A percentile compares a stretch with the other conserved stretches of the same genome.
phyloP scores from a whole-genome alignment of 352 stramenopile genomes.

The Phytophthora fragariaefolia region DNA sequence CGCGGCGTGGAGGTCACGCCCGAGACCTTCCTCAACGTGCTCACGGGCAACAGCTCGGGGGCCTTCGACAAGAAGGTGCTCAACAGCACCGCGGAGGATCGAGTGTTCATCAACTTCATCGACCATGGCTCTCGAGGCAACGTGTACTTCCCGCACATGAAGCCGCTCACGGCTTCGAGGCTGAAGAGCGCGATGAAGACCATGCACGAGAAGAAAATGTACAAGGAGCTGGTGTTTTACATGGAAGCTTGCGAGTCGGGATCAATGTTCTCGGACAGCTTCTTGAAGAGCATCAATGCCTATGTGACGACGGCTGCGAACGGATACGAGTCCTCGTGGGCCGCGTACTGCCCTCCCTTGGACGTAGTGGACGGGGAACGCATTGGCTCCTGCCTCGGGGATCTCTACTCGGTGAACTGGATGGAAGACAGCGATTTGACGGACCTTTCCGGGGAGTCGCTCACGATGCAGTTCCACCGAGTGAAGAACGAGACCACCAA shows the following conservation, averaged over 20 bases:
- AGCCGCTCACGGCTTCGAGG: constrained; percentile 73
- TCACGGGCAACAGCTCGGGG: constrained; percentile 75
- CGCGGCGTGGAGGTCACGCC: constrained; percentile 81
- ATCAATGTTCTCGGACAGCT: constrained; percentile 87
- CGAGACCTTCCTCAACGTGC: constrained; percentile 88
- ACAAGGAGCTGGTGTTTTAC: constrained; percentile 93
- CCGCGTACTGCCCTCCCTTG: constrained; percentile 87
- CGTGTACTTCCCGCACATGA: constrained; percentile 80
- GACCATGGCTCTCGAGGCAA: constrained; percentile 90
- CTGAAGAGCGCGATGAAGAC: constrained; percentile 71
- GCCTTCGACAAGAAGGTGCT: constrained; percentile 83
- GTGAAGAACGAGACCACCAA: constrained; percentile 80
- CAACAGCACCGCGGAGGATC: constrained; percentile 80
- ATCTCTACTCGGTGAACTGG: constrained; percentile 93
- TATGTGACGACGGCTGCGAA: constrained; percentile 92
- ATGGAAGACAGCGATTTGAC: constrained; percentile 92
- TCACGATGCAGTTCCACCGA: constrained; percentile 76
- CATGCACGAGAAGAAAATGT: constrained; percentile 89
- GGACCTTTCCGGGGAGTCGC: constrained; percentile 77
- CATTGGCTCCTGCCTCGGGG: constrained; percentile 85
- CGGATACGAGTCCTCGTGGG: constrained; percentile 88
- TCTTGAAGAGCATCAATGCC: constrained; percentile 85
- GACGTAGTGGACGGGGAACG: constrained; percentile 74
- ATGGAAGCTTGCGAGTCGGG: constrained; percentile 93
- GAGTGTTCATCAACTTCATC: constrained; percentile 94